Evolutionary conservation across 2,329 filamentous ascomycete genomes (phyloP), one percentile per base, ranked within the genome.

Genomic region (Cryphonectria naterciae): DNA sequence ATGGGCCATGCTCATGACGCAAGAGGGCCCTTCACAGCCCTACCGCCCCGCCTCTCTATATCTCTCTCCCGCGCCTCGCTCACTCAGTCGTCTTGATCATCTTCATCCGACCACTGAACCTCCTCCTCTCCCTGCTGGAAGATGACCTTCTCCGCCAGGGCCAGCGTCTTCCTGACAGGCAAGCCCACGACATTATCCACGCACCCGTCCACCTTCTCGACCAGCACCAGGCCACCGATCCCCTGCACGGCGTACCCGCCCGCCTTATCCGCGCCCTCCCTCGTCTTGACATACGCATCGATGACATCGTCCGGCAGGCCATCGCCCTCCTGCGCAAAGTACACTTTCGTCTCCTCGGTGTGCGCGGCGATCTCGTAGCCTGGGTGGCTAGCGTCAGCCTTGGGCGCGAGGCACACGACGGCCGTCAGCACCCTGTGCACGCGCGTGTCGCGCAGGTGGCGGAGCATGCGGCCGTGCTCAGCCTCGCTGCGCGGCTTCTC

Each of bases 241-340:
- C 95, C 96, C 81, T 99, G 96, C 68, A 99, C 88, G 1, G 94
- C 96, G 81, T 99, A 99, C 0, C 96, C 96, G 2, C 96, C 96
- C 0, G 96, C 96, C 85, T 98, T 99, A 81, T 98, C 96, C 15
- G 90, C 94, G 1, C 96, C 96, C 84, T 99, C 96, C 69, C 95
- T 87, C 32, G 95, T 98, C 77, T 86, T 87, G 70, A 95, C 92
- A 78, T 95, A 95, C 6, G 84, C 88, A 75, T 93, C 84, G 71
- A 98, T 91, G 75, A 97, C 87, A 72, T 97, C 94, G 82, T 99
- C 95, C 19, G 85, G 83, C 71, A 89, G 78, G 4, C 88, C 88
- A 22, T 87, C 83, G 19, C 77, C 76, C 75, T 87, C 88, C 71
- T 85, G 81, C 78, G 94, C 93, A 81, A 99, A 99, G 78, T 88